Conservation (phyloP, 495 filamentous ascomycete species). For the Hypoxylon crocopeplum region DNA sequence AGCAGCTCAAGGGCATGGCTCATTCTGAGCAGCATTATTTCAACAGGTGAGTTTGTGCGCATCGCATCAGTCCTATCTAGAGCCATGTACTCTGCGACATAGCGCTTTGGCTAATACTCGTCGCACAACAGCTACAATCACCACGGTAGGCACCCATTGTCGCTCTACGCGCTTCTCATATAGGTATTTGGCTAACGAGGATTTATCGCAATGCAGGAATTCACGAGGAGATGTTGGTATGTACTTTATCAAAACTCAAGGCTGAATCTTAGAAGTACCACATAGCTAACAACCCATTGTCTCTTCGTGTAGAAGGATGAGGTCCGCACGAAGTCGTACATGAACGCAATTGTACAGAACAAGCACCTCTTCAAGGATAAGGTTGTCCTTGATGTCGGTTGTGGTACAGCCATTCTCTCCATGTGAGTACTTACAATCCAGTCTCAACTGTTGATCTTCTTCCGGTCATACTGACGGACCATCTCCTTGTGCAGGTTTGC, state of each 20-base stretch:
- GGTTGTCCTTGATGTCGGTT: constrained; percentile 90
- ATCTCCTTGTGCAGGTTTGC: constrained; percentile 66
- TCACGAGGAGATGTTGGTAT: constrained; percentile 97
- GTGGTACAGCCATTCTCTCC: constrained; percentile 90
- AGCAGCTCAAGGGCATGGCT: constrained; percentile 67
- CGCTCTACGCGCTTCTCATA: neutral
- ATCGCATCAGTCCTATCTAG: neutral
- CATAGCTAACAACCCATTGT: constrained; percentile 25
- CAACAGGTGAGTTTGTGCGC: constrained; percentile 72
- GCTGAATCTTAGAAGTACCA: constrained; percentile 6
- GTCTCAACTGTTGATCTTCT: neutral
- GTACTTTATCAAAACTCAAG: constrained; percentile 45
- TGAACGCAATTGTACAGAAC: constrained; percentile 94
- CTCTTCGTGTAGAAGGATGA: constrained; percentile 82
- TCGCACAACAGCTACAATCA: constrained; percentile 79
- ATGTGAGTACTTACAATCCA: constrained; percentile 58
- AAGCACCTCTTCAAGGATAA: constrained; percentile 91
- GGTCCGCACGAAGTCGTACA: constrained; percentile 92
- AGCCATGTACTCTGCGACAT: neutral
- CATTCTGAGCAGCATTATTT: constrained; percentile 97
- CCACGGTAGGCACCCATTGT: constrained; percentile 70
- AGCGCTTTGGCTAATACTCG: constrained; percentile 41
- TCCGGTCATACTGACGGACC: constrained; percentile 7
- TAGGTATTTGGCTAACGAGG: constrained; percentile 41
- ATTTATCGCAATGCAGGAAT: constrained; percentile 66